Base-by-base conservation (phyloP, 768 basidiomycete genomes). In the Russula brevipes region DNA sequence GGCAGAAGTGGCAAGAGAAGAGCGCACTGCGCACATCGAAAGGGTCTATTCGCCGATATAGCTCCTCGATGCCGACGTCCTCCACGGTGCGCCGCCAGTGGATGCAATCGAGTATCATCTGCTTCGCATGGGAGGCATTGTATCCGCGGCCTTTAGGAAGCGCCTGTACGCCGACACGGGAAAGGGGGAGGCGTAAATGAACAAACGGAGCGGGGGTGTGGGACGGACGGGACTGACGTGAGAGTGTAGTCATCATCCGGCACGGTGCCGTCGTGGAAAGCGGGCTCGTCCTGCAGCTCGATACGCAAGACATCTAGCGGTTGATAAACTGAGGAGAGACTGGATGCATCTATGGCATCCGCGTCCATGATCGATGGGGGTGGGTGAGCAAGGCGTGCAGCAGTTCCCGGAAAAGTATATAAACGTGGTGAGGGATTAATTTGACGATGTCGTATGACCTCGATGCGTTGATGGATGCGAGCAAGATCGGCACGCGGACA, bases 101-200 rank as follows among this genome's bases (percentile, higher is more conserved):
- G 66, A 87, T 85, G 64, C 85, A 87, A 53, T 86, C 82, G 57
- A 71, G 73, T 46, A 89, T 74, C 88, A 89, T 89, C 63, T 74
- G 78, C 72, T 85, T 87, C 0, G 87, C 73, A 52, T 83, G 81
- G 41, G 72, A 75, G 12, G 87, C 62, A 69, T 84, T 79, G 68
- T 83, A 89, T 65, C 83, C 83, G 3, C 88, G 84, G 88, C 88
- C 41, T 85, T 82, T n/a, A 91, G 73, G 69, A 89, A 91, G n/a
- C 88, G 83, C 59, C 88, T 90, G 66, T n/a, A 19, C 33, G 53
- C 3, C 1, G 57, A 0, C 46, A 2, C 8, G 17, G n/a, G 4
- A 5, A 33, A 45, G 41, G 51, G 7, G 9, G n/a, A 5, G 41
- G n/a, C 4, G 24, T 11, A 16, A 11, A 24, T 35, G 4, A 8